A percentile compares a stretch with the other conserved stretches of the same genome.
These are phyloP conservation scores for Wickerhamiella bombiphila DNA, from an alignment of 805 yeast species.

Conservation along the genomic window DNA sequence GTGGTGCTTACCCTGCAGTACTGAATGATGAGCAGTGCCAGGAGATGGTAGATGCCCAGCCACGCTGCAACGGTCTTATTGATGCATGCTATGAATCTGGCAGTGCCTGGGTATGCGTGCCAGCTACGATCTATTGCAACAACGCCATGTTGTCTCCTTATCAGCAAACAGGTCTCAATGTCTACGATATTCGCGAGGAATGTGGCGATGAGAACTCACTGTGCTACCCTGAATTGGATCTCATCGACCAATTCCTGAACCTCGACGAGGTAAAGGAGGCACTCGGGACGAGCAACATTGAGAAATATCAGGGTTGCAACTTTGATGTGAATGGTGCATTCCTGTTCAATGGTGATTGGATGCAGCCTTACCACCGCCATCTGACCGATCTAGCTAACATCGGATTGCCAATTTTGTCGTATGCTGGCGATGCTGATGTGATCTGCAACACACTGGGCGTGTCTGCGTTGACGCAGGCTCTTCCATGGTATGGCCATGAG, in stretches of 20 bases:
- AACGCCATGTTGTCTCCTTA: conserved; percentile 59
- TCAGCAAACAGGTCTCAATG: conserved; percentile 67
- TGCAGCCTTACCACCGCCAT: conserved; percentile 44
- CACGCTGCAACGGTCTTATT: conserved; percentile 60
- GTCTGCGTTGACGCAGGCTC: conserved; percentile 60
- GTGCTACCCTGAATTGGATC: conserved; percentile 62
- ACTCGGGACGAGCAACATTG: conserved; percentile 69
- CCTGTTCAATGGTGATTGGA: conserved; percentile 50
- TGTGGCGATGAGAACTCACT: conserved; percentile 28
- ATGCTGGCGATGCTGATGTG: conserved; percentile 91
- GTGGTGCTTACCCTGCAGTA: conserved; percentile 72
- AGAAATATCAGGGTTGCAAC: conserved; percentile 58
- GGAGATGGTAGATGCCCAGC: conserved; percentile 45
- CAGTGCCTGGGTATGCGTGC: conserved; percentile 69
- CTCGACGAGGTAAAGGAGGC: conserved; percentile 55
- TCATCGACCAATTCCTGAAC: conserved; percentile 65
- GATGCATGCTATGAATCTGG: conserved; percentile 57
- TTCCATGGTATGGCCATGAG: conserved; percentile 48
- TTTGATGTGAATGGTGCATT: conserved; percentile 64
- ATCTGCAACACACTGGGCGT: conserved; percentile 91
- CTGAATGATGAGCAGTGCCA: conserved; percentile 65
- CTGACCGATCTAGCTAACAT: conserved; percentile 49
- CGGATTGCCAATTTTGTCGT: conserved; percentile 65
- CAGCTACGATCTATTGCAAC: conserved; percentile 80
- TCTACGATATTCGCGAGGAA: conserved; percentile 72